Percentiles rank a stretch among this genome's conserved stretches.
These are phyloP conservation scores for Magnusiomyces paraingens DNA, from an alignment of 1,139 yeast species.

Conservation along the genomic window DNA sequence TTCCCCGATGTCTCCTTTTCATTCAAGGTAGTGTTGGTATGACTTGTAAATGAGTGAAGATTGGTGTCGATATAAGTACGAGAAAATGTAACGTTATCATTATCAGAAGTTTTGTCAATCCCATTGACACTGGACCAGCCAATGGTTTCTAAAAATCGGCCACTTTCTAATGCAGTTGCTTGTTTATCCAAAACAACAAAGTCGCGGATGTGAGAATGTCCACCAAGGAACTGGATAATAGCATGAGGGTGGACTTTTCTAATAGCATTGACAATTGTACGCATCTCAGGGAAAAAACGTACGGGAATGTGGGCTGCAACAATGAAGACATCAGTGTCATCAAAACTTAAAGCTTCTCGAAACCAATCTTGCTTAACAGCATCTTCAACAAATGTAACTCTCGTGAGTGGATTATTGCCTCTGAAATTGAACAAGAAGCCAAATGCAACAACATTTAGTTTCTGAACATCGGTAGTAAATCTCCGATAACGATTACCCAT, in stretches of 20 bases:
- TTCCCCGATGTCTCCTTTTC: conserved; percentile 7
- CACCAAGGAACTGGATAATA: conserved; percentile 83
- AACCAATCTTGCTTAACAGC: conserved; percentile 63
- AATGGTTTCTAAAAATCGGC: conserved; percentile 85
- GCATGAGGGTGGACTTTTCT: conserved; percentile 54
- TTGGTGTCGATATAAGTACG: conserved; percentile 82
- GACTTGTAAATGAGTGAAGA: conserved; percentile 58
- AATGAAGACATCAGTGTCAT: conserved; percentile 58
- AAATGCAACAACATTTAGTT: conserved; percentile 53
- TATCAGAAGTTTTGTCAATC: conserved; percentile 18
- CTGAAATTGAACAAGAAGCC: conserved; percentile 77
- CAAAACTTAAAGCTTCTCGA: conserved; percentile 40
- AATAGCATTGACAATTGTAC: conserved; percentile 41
- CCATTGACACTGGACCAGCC: conserved; percentile 71
- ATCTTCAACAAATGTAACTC: conserved; percentile 57
- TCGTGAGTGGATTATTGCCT: conserved; percentile 52
- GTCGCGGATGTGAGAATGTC: conserved; percentile 91
- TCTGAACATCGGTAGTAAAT: conserved; percentile 54
- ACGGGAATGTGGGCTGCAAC: conserved; percentile 82
- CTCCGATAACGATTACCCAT: conserved; percentile 64
- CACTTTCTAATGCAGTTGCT: conserved; percentile 80
- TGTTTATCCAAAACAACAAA: conserved; percentile 59
- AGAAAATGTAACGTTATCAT: conserved; percentile 30
- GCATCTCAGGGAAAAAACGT: conserved; percentile 53
- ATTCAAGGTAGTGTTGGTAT: conserved; percentile 37